A percentile compares a stretch with the other conserved stretches of the same genome.
These are phyloP conservation scores for Silene uniflora DNA, from an alignment of 148 eudicot species.

Conservation along the genomic window DNA sequence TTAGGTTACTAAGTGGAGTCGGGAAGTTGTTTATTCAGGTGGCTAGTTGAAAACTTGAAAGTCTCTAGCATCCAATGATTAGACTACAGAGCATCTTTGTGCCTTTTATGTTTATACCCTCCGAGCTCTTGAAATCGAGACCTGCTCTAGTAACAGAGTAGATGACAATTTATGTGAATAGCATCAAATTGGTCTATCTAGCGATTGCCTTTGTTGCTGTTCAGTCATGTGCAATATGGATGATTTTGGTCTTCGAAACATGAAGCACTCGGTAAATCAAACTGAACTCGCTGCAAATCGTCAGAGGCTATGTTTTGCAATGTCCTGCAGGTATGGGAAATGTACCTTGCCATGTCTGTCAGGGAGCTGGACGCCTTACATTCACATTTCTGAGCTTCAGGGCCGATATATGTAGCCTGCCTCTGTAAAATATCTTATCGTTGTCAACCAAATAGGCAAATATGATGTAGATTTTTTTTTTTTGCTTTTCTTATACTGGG, in stretches of 20 bases:
- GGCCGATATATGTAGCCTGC: neutral
- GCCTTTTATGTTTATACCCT: neutral
- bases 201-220: neutral
- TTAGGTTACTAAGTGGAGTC: slow-evolving; percentile 58
- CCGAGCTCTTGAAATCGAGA: neutral
- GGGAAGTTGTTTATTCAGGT: neutral
- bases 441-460: neutral
- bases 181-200: neutral
- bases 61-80: neutral
- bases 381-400: neutral
- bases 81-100: neutral
- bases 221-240: neutral
- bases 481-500: neutral
- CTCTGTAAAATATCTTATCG: neutral
- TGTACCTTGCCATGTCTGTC: neutral
- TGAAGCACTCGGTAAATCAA: neutral
- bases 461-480: neutral
- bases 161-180: neutral
- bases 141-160: neutral
- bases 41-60: neutral
- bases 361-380: neutral
- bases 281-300: neutral
- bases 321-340: neutral
- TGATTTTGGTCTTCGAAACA: neutral
- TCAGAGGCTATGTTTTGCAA: neutral